phyloP scores from a whole-genome alignment of 2,329 filamentous ascomycete species.

The Claviceps maximensis region DNA sequence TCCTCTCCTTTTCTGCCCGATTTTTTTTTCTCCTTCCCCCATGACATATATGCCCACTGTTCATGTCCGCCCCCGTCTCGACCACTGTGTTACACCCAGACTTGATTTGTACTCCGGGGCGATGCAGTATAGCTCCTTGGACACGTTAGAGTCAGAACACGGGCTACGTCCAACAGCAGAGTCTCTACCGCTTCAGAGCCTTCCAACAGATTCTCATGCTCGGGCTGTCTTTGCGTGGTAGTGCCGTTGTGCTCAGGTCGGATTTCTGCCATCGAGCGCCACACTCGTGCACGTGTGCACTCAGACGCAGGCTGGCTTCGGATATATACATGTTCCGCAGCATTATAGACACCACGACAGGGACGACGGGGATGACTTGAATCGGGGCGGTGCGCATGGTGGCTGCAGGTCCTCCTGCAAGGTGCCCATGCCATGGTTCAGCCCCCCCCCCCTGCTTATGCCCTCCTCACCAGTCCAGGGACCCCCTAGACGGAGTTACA shows the following conservation, averaged over 20 bases:
- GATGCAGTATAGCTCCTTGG: too few species aligned
- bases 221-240: neutral
- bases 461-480: neutral
- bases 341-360: neutral
- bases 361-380: neutral
- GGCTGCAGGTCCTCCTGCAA: conserved; percentile 1
- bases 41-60: too few species aligned
- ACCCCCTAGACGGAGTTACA: neutral
- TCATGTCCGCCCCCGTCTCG: too few species aligned
- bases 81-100: too few species aligned
- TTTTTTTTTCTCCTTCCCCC: neutral
- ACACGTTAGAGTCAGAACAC: too few species aligned
- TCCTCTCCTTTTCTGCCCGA: neutral
- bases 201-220: neutral
- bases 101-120: too few species aligned
- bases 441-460: neutral
- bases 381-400: conserved; percentile 1
- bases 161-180: too few species aligned
- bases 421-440: neutral
- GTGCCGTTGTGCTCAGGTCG: neutral
- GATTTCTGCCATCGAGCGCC: neutral
- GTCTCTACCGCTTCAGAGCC: too few species aligned
- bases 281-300: neutral
- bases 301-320: neutral
- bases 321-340: neutral